These are phyloP conservation scores for Rutstroemia sp. DNA, from an alignment of 2,329 filamentous ascomycete species.

Conservation along the genomic window DNA sequence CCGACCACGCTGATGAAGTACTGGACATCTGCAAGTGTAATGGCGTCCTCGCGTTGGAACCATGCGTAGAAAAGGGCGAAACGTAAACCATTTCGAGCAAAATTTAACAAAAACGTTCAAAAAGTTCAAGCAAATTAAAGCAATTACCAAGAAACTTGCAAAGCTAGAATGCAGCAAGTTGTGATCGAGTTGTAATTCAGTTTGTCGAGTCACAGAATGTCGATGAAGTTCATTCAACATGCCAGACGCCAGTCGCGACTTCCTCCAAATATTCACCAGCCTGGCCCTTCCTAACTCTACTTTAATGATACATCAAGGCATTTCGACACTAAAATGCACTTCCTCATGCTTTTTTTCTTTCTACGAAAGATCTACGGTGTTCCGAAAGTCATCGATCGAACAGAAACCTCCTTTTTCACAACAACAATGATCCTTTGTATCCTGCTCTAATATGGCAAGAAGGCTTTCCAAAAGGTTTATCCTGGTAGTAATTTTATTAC, in stretches of 20 bases:
- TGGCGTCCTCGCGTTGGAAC: conserved; percentile 4
- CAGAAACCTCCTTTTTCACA: too few species aligned
- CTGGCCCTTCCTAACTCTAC: too few species aligned
- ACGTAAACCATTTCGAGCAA: conserved; percentile 12
- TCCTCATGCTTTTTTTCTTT: too few species aligned
- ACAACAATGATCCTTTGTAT: not conserved
- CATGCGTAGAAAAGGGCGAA: conserved; percentile 12
- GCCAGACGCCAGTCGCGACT: not conserved
- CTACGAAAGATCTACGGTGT: too few species aligned
- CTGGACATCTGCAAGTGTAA: conserved; percentile 6
- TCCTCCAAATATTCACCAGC: not conserved
- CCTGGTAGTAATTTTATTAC: conserved; percentile 9
- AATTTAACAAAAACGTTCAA: conserved; percentile 3
- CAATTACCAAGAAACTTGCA: not conserved
- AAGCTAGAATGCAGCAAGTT: not conserved
- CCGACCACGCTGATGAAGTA: conserved; percentile 16
- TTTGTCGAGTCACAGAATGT: not conserved
- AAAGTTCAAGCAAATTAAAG: not conserved
- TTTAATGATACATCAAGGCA: too few species aligned
- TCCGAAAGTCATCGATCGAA: too few species aligned
- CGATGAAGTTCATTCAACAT: not conserved
- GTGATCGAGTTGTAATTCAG: not conserved
- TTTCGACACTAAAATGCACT: too few species aligned
- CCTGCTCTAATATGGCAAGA: conserved; percentile 5
- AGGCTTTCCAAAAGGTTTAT: conserved; percentile 12